A percentile compares a stretch with the other conserved stretches of the same genome.
Evolutionary conservation across 2,329 filamentous ascomycete species (phyloP).

Genomic region (Pseudohalonectria lignicola): DNA sequence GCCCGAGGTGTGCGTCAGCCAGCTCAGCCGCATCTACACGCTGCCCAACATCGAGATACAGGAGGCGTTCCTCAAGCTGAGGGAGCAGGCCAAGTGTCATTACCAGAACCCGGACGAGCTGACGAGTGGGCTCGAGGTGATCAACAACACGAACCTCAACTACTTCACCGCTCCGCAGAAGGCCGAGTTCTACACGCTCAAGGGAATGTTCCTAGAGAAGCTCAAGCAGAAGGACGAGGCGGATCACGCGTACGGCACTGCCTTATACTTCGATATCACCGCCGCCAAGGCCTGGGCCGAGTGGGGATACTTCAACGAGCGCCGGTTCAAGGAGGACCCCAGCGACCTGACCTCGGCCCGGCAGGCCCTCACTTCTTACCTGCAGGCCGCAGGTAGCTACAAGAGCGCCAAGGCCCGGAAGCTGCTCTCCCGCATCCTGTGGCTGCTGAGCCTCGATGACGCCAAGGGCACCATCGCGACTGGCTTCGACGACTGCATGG

Average conservation of each 20-base stretch:
- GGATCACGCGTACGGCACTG: conserved; percentile 87
- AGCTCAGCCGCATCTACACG: conserved; percentile 95
- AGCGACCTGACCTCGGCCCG: conserved; percentile 72
- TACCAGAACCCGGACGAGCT: conserved; percentile 94
- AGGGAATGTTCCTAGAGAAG: conserved; percentile 98
- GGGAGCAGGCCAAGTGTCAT: conserved; percentile 98
- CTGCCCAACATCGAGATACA: conserved; percentile 99
- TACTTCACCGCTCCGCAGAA: conserved; percentile 96
- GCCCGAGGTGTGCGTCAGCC: conserved; percentile 92
- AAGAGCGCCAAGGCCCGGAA: conserved; percentile 96
- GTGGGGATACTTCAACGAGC: conserved; percentile 97
- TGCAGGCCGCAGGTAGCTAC: conserved; percentile 92
- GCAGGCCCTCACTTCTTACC: conserved; percentile 88
- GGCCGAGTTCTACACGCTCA: conserved; percentile 96
- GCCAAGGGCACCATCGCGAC: conserved; percentile 69
- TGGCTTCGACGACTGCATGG: conserved; percentile 93
- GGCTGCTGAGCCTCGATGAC: conserved; percentile 91
- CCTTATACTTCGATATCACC: conserved; percentile 89
- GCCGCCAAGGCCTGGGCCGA: conserved; percentile 97
- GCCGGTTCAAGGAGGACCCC: conserved; percentile 87
- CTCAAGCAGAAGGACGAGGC: conserved; percentile 83
- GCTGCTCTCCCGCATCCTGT: conserved; percentile 82
- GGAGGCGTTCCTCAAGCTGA: conserved; percentile 92
- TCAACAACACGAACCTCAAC: conserved; percentile 98
- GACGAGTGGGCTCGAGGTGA: conserved; percentile 87